Conservation (phyloP, 768 basidiomycete species). For the Lactarius evosmus region DNA sequence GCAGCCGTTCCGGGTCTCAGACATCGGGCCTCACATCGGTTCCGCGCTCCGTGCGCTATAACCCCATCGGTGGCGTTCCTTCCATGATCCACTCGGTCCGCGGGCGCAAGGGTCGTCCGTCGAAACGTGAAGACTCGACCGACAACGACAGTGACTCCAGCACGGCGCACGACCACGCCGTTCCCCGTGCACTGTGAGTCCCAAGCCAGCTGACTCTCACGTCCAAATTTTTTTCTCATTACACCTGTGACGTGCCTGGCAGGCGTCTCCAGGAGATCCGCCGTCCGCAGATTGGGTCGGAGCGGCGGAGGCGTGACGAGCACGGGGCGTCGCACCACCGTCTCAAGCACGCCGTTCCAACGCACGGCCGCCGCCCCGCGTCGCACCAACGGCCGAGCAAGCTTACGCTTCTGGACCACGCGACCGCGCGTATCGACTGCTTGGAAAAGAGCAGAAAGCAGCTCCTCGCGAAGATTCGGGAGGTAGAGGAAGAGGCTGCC, state of each 20-base stretch:
- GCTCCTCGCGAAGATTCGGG: constrained; percentile 70
- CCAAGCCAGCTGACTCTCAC: constrained; percentile 6
- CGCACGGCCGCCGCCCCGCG: constrained; percentile 42
- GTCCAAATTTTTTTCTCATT: constrained; percentile 11
- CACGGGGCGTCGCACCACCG: constrained; percentile 87
- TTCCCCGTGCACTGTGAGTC: constrained; percentile 51
- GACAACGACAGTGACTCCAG: constrained; percentile 75
- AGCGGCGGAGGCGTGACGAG: constrained; percentile 88
- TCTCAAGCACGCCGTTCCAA: constrained; percentile 73
- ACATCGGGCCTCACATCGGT: constrained; percentile 56
- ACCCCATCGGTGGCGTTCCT: constrained; percentile 50
- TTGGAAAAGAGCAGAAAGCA: constrained; percentile 77
- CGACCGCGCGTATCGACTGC: constrained; percentile 81
- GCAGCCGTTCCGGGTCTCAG: constrained; percentile 64
- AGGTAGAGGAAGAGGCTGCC: constrained; percentile 75
- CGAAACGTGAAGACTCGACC: constrained; percentile 55
- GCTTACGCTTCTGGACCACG: constrained; percentile 83
- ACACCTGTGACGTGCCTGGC: background rate
- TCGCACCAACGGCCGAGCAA: constrained; percentile 93
- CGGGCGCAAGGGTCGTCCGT: constrained; percentile 40
- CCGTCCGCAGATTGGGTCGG: constrained; percentile 88
- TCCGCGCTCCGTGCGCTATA: constrained; percentile 74
- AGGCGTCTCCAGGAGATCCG: constrained; percentile 86
- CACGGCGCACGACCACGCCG: constrained; percentile 43
- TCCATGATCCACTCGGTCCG: constrained; percentile 52